Percentiles rank a stretch among this genome's conserved stretches.
Conservation (phyloP, 1,284 basidiomycete genomes). For the Ustanciosporium gigantosporum region DNA sequence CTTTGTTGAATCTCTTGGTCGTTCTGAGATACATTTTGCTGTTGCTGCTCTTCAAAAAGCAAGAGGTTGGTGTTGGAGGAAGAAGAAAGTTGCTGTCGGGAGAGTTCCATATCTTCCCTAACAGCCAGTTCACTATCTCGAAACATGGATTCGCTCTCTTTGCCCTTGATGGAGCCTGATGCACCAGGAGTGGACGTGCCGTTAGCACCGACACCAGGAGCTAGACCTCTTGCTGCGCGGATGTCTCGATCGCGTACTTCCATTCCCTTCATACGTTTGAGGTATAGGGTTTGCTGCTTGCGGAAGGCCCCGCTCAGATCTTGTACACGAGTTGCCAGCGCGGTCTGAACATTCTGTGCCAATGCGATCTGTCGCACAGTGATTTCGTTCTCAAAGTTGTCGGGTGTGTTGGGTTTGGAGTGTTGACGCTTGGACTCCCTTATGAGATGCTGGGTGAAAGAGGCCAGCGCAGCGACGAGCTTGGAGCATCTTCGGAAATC, state of each 20-base stretch:
- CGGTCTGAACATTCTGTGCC: constrained; percentile 94
- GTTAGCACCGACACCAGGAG: neutral
- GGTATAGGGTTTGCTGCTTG: constrained; percentile 95
- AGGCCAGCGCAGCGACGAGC: constrained; percentile 42
- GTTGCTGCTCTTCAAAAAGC: constrained; percentile 13
- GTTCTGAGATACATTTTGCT: neutral
- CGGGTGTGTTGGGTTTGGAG: neutral
- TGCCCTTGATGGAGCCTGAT: no score
- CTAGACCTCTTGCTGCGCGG: constrained; percentile 18
- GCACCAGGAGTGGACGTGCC: neutral
- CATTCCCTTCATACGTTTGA: constrained; percentile 78
- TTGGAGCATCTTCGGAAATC: constrained; percentile 51
- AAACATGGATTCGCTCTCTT: constrained; percentile 9
- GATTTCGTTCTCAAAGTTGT: no score
- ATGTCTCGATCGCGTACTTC: constrained; percentile 51
- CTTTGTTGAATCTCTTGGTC: constrained; percentile 49
- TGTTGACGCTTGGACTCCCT: constrained; percentile 54
- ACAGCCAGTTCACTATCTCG: constrained; percentile 46
- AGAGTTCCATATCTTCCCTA: constrained; percentile 54
- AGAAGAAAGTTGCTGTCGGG: constrained; percentile 3
- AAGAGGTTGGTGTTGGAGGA: constrained; percentile 7
- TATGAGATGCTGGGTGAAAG: constrained; percentile 65
- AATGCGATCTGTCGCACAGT: constrained; percentile 61
- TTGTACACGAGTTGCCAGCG: constrained; percentile 90
- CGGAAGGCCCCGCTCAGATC: constrained; percentile 89